Conservation (phyloP, 1,284 basidiomycete species). For the Puccinia polysora region DNA sequence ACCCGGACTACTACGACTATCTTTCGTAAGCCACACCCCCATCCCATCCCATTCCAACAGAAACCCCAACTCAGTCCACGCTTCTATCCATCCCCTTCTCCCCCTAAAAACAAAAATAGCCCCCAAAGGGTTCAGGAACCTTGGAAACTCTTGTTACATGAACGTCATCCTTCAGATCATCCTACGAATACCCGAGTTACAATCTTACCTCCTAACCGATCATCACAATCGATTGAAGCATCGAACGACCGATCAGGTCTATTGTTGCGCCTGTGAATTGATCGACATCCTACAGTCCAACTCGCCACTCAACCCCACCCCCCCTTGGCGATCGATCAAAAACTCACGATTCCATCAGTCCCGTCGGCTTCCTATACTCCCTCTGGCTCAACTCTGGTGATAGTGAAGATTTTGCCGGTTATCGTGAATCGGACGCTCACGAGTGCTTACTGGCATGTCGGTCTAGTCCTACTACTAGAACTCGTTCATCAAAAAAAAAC, state of each 20-base stretch:
- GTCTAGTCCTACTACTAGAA: too few relatives aligned
- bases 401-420: conserved; percentile 42
- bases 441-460: conserved; percentile 41
- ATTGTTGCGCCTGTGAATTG: conserved; percentile 39
- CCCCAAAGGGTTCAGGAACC: conserved; percentile 31
- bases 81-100: too few relatives aligned
- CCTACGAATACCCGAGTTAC: conserved; percentile 36
- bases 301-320: too few relatives aligned
- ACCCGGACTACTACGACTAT: conserved; percentile 34
- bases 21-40: conserved; percentile 5
- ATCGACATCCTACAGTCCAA: conserved; percentile 20
- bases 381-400: conserved; percentile 37
- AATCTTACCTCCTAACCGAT: conserved; percentile 32
- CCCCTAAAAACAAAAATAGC: conserved; percentile 18
- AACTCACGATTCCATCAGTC: conserved; percentile 21
- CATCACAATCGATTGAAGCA: conserved; percentile 41
- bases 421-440: conserved; percentile 40
- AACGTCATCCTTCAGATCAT: conserved; percentile 38
- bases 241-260: conserved; percentile 6
- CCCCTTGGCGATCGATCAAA: too few relatives aligned
- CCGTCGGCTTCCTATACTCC: conserved; percentile 27
- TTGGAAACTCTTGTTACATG: conserved; percentile 42
- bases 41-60: not conserved
- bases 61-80: too few relatives aligned
- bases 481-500: too few relatives aligned